Evolutionary conservation across 2,329 filamentous ascomycete genomes (phyloP).

Genomic region (Ophiostoma ips): DNA sequence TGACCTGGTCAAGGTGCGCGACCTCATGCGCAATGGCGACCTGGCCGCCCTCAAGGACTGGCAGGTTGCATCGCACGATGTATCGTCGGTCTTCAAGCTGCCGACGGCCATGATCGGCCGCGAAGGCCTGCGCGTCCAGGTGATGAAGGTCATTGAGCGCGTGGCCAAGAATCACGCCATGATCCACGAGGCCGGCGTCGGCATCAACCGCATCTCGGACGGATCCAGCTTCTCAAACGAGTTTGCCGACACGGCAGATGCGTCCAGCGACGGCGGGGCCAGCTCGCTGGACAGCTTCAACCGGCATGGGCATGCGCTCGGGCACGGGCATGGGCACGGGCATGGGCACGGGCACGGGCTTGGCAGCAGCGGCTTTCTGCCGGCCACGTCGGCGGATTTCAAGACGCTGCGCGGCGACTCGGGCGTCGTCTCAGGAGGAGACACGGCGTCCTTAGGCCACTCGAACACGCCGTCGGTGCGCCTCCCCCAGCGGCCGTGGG

Average conservation of each 20-base stretch:
- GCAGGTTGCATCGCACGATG: slow-evolving; percentile 67
- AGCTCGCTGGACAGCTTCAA: slow-evolving; percentile 42
- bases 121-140: slow-evolving; percentile 52
- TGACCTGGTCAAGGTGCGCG: slow-evolving; percentile 62
- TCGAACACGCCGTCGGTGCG: slow-evolving; percentile 21
- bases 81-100: slow-evolving; percentile 84
- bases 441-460: slow-evolving; percentile 34
- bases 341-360: no score
- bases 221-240: slow-evolving; percentile 40
- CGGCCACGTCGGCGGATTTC: no score
- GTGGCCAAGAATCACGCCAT: slow-evolving; percentile 52
- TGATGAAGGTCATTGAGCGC: slow-evolving; percentile 63
- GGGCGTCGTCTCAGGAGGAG: slow-evolving; percentile 26
- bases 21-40: slow-evolving; percentile 63
- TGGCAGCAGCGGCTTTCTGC: no score
- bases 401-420: slow-evolving; percentile 24
- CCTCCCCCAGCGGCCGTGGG: slow-evolving; percentile 32
- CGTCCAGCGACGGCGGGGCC: slow-evolving; percentile 41
- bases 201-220: slow-evolving; percentile 35
- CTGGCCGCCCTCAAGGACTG: slow-evolving; percentile 56
- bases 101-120: slow-evolving; percentile 73
- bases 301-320: no score
- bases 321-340: no score
- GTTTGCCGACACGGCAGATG: slow-evolving; percentile 32
- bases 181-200: slow-evolving; percentile 26